Conservation (phyloP, 768 basidiomycete genomes). For the Auricularia heimuer region DNA sequence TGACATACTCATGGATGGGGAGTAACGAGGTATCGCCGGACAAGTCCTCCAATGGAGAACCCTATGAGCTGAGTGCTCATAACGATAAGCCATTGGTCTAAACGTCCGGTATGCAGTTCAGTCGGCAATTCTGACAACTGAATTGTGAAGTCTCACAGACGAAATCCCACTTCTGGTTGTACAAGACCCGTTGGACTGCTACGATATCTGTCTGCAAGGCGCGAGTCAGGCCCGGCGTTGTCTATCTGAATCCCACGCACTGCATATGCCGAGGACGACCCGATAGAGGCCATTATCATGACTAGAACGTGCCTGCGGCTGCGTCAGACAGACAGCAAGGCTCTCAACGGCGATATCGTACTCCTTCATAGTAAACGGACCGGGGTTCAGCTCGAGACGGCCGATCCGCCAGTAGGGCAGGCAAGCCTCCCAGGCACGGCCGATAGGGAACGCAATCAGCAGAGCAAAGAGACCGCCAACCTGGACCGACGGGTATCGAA, state of each 20-base stretch:
- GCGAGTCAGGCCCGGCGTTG: background rate
- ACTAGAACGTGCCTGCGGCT: conserved; percentile 15
- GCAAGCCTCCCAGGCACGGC: conserved; percentile 39
- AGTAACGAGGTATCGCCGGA: conserved; percentile 62
- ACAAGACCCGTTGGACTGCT: conserved; percentile 63
- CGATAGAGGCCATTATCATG: conserved; percentile 17
- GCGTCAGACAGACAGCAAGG: background rate
- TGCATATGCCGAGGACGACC: conserved; percentile 1
- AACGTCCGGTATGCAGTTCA: background rate
- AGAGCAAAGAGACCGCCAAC: conserved; percentile 47
- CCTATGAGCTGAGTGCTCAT: conserved; percentile 71
- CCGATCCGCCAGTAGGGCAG: conserved; percentile 8
- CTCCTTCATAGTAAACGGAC: conserved; percentile 68
- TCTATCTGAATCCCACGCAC: background rate
- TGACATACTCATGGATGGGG: conserved; percentile 42
- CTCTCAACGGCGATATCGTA: conserved; percentile 34
- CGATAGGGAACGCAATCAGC: conserved; percentile 56
- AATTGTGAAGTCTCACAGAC: conserved; percentile 13
- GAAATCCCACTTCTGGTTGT: conserved; percentile 48
- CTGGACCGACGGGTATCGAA: conserved; percentile 19
- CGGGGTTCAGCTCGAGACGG: conserved; percentile 39
- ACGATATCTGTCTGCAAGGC: conserved; percentile 46
- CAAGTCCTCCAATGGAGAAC: conserved; percentile 71
- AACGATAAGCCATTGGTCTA: conserved; percentile 62
- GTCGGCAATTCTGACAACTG: background rate